Evolutionary conservation across 345 rosid genomes (phyloP).

Genomic region (Camelina laxa): DNA sequence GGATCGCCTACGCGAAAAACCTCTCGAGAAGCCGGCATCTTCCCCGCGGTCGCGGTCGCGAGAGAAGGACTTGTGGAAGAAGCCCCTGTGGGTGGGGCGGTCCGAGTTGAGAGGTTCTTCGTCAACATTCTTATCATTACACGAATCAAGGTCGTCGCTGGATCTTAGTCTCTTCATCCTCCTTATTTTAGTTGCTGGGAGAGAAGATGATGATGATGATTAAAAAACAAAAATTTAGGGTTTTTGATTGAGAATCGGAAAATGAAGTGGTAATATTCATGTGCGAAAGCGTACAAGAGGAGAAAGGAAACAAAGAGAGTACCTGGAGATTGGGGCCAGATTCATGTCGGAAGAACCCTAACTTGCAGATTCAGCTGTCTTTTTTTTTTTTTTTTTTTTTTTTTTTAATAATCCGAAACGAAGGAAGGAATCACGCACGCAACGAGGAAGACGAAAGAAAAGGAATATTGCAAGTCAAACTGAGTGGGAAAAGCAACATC

Average conservation of each 20-base stretch:
- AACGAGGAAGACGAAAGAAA: constrained; percentile 47
- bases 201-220: not conserved
- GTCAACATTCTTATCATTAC: constrained; percentile 49
- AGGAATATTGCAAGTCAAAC: constrained; percentile 35
- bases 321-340: constrained; percentile 30
- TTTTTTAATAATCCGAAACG: not conserved
- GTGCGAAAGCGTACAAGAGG: constrained; percentile 16
- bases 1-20: constrained; percentile 58
- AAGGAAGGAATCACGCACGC: constrained; percentile 22
- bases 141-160: constrained; percentile 75
- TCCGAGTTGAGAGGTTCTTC: constrained; percentile 56
- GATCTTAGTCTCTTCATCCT: constrained; percentile 87
- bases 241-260: not conserved
- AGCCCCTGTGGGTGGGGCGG: constrained; percentile 66
- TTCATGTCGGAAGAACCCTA: constrained; percentile 30
- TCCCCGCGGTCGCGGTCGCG: constrained; percentile 58
- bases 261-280: constrained; percentile 8
- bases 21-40: constrained; percentile 49
- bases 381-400: constrained; percentile 9
- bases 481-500: constrained; percentile 26
- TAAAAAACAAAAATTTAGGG: constrained; percentile 8
- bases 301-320: constrained; percentile 1
- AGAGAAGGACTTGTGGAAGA: constrained; percentile 54
- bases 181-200: not conserved
- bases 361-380: constrained; percentile 37